Evolutionary conservation across 2,329 filamentous ascomycete genomes (phyloP), one percentile per base, ranked within the genome.

Genomic region (Phialophora expanda): DNA sequence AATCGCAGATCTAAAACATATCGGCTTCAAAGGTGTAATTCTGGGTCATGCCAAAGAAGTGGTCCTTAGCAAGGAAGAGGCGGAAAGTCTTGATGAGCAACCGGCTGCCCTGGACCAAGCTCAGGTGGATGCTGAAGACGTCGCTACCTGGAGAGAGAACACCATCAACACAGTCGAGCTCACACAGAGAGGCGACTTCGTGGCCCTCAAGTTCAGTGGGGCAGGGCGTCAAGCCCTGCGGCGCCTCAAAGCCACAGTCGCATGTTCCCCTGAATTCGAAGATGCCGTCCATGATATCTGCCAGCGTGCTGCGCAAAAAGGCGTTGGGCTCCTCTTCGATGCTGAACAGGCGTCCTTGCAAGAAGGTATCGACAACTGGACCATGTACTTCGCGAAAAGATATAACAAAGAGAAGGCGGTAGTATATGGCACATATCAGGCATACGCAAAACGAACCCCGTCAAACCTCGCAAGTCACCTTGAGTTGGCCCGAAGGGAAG

Each of bases 31-130:
- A 26, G 93, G 93, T 12, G 90, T 96, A 5, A 92, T 97, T 62
- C 83, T 97, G 55, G 89, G 91, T 58, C 96, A 96, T 73, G 92
- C 92, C 2, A 86, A 85, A 69, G 93, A 97, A 77, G 90, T 95
- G 0, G 89, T 96, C 12, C 82, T 92, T 38, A 83, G 83, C 30
- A 75, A 78, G 56, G 70, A 75, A 30, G 71, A 73, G 12, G 73
- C 70, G 46, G 73, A 73, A 11, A 67, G 41, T 1, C 53, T 73
- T 30, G 62, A 65, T 51, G 38, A 28, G n/a, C 53, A 61, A 11
- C 17, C 41, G 28, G 60, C 69, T 26, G 38, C 46, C n/a, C 28
- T 32, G n/a, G 56, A 62, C 6, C 64, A 71, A 44, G 62, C 68
- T 22, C 48, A 66, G 24, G 34, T 66, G 12, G 67, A 76, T 41